phyloP scores from a whole-genome alignment of 768 basidiomycete genomes.

The Agrocybe praecox region DNA sequence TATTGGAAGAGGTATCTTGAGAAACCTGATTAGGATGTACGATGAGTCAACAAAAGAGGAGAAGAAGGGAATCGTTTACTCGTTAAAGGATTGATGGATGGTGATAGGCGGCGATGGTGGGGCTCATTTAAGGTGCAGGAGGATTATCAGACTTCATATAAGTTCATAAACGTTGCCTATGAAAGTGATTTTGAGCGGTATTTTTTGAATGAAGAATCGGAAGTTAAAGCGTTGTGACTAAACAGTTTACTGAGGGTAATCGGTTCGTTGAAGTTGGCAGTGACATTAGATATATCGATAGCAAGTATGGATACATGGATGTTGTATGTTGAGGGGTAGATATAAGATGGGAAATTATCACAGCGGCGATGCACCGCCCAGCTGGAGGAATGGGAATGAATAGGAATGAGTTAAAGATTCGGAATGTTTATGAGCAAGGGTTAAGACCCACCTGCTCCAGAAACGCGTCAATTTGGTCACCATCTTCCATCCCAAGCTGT shows the following conservation, averaged over 20 bases:
- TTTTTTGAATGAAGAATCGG: too few relatives aligned
- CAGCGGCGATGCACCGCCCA: constrained; percentile 2
- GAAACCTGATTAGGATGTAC: constrained; percentile 59
- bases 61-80: constrained; percentile 4
- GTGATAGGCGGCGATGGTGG: too few relatives aligned
- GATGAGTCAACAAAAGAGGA: constrained; percentile 23
- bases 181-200: too few relatives aligned
- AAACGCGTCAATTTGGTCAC: constrained; percentile 62
- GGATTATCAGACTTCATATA: too few relatives aligned
- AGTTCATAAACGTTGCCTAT: too few relatives aligned
- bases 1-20: constrained; percentile 56
- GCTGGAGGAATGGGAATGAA: constrained; percentile 1
- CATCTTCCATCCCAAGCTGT: constrained; percentile 64
- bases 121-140: neutral
- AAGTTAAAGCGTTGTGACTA: too few relatives aligned
- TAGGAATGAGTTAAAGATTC: neutral
- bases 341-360: neutral
- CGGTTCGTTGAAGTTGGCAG: neutral
- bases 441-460: constrained; percentile 48
- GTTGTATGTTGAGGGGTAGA: neutral
- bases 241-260: too few relatives aligned
- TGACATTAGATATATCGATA: neutral
- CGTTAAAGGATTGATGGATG: constrained; percentile 13
- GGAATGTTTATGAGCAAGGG: neutral
- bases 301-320: neutral